Percentiles rank a stretch among this genome's conserved stretches.
Evolutionary conservation across 768 basidiomycete genomes (phyloP).

Genomic region (Tylopilus balloui): DNA sequence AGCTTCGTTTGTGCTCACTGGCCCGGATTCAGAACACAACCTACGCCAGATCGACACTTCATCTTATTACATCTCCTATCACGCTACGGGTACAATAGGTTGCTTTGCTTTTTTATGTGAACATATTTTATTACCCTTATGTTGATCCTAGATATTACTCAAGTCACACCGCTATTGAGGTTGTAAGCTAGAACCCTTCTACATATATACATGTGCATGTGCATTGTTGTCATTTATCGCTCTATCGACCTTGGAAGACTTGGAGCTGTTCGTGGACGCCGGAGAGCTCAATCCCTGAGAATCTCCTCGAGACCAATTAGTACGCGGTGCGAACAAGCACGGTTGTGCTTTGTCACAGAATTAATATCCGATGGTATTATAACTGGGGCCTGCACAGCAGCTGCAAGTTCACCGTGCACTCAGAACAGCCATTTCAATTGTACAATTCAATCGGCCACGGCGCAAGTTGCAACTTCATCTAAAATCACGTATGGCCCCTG

Average conservation of each 20-base stretch:
- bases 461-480: too few relatives aligned
- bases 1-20: constrained; percentile 2
- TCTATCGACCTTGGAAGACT: background rate
- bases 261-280: background rate
- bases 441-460: background rate
- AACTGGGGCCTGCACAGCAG: background rate
- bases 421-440: background rate
- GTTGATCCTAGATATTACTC: constrained; percentile 16
- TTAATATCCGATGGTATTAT: background rate
- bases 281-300: background rate
- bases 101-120: constrained; percentile 19
- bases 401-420: background rate
- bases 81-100: constrained; percentile 14
- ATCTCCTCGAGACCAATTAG: background rate
- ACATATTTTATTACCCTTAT: constrained; percentile 29
- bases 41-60: background rate
- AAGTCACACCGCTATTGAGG: constrained; percentile 11
- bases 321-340: constrained; percentile 1
- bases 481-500: background rate
- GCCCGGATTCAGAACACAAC: constrained; percentile 4
- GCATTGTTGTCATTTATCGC: background rate
- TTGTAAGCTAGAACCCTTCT: constrained; percentile 11
- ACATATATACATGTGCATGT: constrained; percentile 6
- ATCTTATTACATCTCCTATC: constrained; percentile 5
- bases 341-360: background rate